Base-by-base conservation (phyloP, 2,329 filamentous ascomycete genomes). In the Colletotrichum limetticola region DNA sequence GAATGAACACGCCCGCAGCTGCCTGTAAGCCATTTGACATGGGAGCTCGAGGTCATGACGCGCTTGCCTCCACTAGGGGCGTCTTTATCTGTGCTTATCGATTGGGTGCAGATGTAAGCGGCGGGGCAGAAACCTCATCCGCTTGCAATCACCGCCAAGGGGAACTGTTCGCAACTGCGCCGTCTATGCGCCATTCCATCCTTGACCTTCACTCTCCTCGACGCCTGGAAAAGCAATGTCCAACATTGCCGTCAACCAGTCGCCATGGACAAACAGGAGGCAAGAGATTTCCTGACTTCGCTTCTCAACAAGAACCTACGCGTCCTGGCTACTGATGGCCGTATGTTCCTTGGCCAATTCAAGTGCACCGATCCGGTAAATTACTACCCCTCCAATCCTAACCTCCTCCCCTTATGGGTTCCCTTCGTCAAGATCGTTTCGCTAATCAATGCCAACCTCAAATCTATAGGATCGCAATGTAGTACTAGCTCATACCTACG, bases 331-430 rank as follows among this genome's bases (percentile, higher is more conserved):
- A 94, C 91, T 5, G 96, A 98, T 80, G 91, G 90, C 19, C 94
- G 97, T 73, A 91, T 98, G 81, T 99, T 98, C 82, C 91, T 95
- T 68, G 97, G 97, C 24, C 89, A 91, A 75, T 94, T 99, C 84
- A 98, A 97, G 83, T 99, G 97, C 85, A 98, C 95, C 35, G 97
- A 99, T 85, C 91, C 93, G 72, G 89, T 87, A 58, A 37, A 7
- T 28, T 14, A 46, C 19, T 55, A 56, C 65, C 59, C 71, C 32
- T 42, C 42, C 42, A 49, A 49, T 6, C 19, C 42, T 49, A 22
- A 60, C 58, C 28, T 32, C 46, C n/a, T 19, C 32, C 46, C 56
- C 35, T 7, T 19, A 19, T 19, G 37, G 37, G 16, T 16, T 42
- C 19, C 32, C 42, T 56, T 72, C 32, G 32, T 55, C 70, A 28